Base-by-base conservation (phyloP, 768 basidiomycete genomes). In the Russula abietina region DNA sequence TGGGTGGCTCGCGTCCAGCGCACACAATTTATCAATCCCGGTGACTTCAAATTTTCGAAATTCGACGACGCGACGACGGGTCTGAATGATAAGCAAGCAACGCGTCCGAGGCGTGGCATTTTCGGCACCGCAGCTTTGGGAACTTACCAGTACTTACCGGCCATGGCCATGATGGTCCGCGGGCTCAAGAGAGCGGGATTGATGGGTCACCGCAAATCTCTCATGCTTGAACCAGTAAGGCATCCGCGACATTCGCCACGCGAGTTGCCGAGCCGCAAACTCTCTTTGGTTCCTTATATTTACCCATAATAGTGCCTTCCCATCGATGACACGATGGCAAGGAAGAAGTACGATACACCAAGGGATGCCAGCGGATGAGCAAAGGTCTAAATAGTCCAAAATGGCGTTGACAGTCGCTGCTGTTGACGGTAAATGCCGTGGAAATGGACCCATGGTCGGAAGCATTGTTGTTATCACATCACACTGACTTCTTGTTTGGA, bases 201-300 rank as follows among this genome's bases (percentile, higher is more conserved):
- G 41, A 56, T 56, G n/a, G 43, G 51, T 57, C 41, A 51, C 56
- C 56, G 56, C 30, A 57, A 57, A 62, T 62, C 61, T 32, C 51
- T 36, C 19, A 48, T 58, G 36, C 39, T 39, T 62, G 43, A 46
- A 17, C 12, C 28, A 43, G 30, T 30, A 56, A 45, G 30, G 41
- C 11, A 28, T 32, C n/a, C 26, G 4, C 22, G 26, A 43, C 36
- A 52, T 50, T 51, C 19, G 50, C 56, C 51, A 58, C 62, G 51
- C 62, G 52, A 63, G 51, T 63, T 63, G 56, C 61, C 61, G 56
- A 19, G 32, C 36, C 33, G 51, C 45, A 6, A 39, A 22, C 52
- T 32, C 52, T 58, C 51, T 19, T 32, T 24, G 51, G 62, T 50
- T 50, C 50, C 43, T 22, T 26, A 9, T 9, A 52, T 43, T 32